Evolutionary conservation across 345 rosid species (phyloP).

Genomic region (Rhodomyrtus tomentosa): DNA sequence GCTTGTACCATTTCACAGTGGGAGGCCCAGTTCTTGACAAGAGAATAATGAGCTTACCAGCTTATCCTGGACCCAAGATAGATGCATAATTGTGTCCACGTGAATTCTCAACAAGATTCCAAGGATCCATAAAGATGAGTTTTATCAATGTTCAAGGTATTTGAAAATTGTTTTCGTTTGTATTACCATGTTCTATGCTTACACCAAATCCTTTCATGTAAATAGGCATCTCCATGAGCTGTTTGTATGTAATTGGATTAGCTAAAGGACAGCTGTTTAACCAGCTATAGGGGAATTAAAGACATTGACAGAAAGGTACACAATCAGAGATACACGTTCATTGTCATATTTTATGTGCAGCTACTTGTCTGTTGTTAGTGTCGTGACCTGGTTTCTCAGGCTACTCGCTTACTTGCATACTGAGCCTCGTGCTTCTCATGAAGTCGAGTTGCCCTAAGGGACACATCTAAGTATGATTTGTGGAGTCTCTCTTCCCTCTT

Average conservation of each 20-base stretch:
- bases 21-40: conserved; percentile 78
- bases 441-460: background rate
- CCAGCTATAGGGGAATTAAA: background rate
- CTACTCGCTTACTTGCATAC: background rate
- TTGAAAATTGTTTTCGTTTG: background rate
- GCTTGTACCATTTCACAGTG: conserved; percentile 75
- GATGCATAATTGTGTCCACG: conserved; percentile 23
- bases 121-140: background rate
- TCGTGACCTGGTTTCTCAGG: background rate
- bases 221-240: background rate
- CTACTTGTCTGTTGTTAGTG: background rate
- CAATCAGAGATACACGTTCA: background rate
- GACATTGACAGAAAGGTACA: background rate
- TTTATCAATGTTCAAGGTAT: background rate
- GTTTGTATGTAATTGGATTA: background rate
- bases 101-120: background rate
- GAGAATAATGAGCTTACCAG: conserved; percentile 86
- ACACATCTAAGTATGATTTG: background rate
- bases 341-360: background rate
- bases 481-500: background rate
- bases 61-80: conserved; percentile 66
- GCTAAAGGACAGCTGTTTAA: background rate
- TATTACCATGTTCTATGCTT: background rate
- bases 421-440: background rate
- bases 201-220: background rate